Base-by-base conservation (phyloP, 768 basidiomycete species). In the Rhodotorula toruloides region DNA sequence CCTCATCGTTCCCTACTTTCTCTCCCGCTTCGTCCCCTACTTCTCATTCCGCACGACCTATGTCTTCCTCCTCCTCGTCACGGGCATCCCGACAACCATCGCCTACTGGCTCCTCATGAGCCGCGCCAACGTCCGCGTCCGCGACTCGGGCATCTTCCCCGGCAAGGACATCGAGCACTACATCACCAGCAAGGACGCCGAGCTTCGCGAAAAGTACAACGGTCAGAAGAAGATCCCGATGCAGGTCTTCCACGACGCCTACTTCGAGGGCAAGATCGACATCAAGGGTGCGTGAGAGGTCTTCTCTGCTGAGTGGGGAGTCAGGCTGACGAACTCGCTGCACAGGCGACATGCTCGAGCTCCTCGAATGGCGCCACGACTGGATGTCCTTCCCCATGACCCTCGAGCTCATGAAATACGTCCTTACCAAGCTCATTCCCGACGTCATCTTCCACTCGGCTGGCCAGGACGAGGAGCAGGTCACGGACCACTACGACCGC, bases 171-270 rank as follows among this genome's bases (percentile, higher is more conserved):
- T 96, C 65, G 88, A 89, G 73, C 84, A 88, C 71, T 99, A 98
- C 77, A 88, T 98, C 75, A 87, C 86, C 50, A 87, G 98, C 80
- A 86, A 90, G 66, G 91, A 94, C 80, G 78, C 80, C 1, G 87
- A 86, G 65, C 83, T 98, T 76, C 89, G 85, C 81, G 81, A 82
- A 37, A 81, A 85, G 65, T 98, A 93, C 80, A 79, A 84, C 39
- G 87, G 86, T 70, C 89, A 86, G 79, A 84, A 86, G 73, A 98
- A 96, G 79, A 97, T 99, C 63, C 92, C 92, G 57, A 93, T 96
- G 87, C 94, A 99, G 79, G 80, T 89, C 72, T 94, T 96, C 82
- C 87, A 98, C 76, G 96, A 99, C 81, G 90, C 91, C 69, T 98
- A 88, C 80, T 97, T 99, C 77, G 91, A 93, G 55, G 87, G 87